These are phyloP conservation scores for Dunaliella sp. DNA, from an alignment of 139 green algal genomes.

Conservation along the genomic window DNA sequence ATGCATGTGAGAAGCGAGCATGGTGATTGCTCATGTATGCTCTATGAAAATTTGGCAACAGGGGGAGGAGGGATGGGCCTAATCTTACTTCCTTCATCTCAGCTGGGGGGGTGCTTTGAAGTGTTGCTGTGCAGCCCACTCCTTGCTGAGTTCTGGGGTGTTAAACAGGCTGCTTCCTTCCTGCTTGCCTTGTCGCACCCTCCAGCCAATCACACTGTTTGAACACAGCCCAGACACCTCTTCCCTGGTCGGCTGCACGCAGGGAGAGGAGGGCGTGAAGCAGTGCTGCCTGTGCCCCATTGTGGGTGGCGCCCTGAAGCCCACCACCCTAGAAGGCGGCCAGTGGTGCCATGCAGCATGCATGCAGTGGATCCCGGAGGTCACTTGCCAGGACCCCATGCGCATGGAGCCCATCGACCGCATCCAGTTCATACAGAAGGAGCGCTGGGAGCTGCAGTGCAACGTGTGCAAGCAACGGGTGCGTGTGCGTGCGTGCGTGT, in stretches of 20 bases:
- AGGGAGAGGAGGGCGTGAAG: neutral
- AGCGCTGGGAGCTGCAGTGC: conserved; percentile 89
- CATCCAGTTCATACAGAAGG: conserved; percentile 75
- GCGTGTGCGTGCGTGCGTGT: conserved; percentile 44
- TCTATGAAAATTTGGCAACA: too few relatives aligned
- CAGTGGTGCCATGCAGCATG: conserved; percentile 85
- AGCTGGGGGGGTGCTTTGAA: too few relatives aligned
- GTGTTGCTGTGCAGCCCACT: too few relatives aligned
- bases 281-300: conserved; percentile 93
- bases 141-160: too few relatives aligned
- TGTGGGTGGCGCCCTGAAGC: conserved; percentile 85
- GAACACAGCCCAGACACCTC: too few relatives aligned
- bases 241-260: too few relatives aligned
- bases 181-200: too few relatives aligned
- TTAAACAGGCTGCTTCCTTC: too few relatives aligned
- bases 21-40: too few relatives aligned
- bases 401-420: conserved; percentile 82
- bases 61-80: too few relatives aligned
- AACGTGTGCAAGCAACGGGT: conserved; percentile 77
- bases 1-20: neutral
- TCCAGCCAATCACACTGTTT: too few relatives aligned
- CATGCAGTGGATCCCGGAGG: conserved; percentile 84
- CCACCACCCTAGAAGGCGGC: conserved; percentile 63
- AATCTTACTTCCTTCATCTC: too few relatives aligned
- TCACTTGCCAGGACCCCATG: conserved; percentile 10